Percentiles rank a stretch among this genome's conserved stretches.
These are phyloP conservation scores for Termitomyces sp. DNA, from an alignment of 768 basidiomycete species.

Conservation along the genomic window DNA sequence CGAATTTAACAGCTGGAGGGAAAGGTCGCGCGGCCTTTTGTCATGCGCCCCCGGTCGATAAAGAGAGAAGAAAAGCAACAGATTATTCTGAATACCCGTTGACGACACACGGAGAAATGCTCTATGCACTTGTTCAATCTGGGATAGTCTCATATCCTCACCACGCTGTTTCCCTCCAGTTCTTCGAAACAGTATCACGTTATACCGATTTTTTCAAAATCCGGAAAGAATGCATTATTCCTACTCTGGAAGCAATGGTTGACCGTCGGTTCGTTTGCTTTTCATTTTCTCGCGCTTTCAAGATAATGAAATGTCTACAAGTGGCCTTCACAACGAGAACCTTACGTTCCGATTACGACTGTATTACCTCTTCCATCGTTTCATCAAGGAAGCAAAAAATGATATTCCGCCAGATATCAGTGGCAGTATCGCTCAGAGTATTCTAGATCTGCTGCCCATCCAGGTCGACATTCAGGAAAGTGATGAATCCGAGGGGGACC, in stretches of 20 bases:
- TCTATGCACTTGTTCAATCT: constrained; percentile 79
- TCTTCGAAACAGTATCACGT: constrained; percentile 89
- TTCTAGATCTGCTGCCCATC: constrained; percentile 77
- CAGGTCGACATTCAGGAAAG: constrained; percentile 72
- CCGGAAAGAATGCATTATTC: constrained; percentile 83
- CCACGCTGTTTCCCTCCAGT: constrained; percentile 80
- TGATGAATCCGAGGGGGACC: constrained; percentile 68
- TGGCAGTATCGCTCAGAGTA: constrained; percentile 63
- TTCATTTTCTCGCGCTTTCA: neutral
- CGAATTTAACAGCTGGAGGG: constrained; percentile 47
- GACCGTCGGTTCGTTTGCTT: constrained; percentile 60
- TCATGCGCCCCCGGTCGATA: constrained; percentile 64
- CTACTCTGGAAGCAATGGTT: constrained; percentile 85
- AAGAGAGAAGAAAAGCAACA: constrained; percentile 60
- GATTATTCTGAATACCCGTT: constrained; percentile 82
- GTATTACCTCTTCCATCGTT: constrained; percentile 91
- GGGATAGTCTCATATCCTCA: constrained; percentile 82
- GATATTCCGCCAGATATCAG: constrained; percentile 77
- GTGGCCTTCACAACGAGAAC: constrained; percentile 83
- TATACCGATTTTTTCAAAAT: constrained; percentile 98
- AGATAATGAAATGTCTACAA: constrained; percentile 23
- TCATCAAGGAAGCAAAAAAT: constrained; percentile 78
- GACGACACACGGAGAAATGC: constrained; percentile 87
- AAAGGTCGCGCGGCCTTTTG: constrained; percentile 89
- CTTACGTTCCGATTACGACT: constrained; percentile 68